Base-by-base conservation (phyloP, 805 yeast genomes). In the Saturnispora silvae region DNA sequence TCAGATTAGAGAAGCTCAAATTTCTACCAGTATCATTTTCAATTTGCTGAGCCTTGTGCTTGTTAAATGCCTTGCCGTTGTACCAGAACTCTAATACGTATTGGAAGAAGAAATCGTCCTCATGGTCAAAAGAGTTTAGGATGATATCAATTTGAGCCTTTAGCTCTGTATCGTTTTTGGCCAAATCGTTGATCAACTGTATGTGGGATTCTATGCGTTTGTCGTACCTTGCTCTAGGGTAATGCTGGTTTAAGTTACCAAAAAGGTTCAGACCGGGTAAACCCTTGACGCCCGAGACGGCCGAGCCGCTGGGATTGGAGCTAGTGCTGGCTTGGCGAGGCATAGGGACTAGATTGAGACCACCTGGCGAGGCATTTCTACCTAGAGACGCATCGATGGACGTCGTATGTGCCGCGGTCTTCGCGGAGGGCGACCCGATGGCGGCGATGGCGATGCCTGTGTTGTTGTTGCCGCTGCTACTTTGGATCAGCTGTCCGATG, bases 51-150 rank as follows among this genome's bases (percentile, higher is more conserved):
- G 50, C 47, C 23, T 50, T 50, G 41, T 41, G 42, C 31, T 54
- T 52, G 41, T 49, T 56, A 39, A 47, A 53, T 19, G 51, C 52
- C 42, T 53, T 56, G 7, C 56, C 56, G 38, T 50, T 50, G 6
- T 52, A 44, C 61, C 61, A 57, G 34, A 55, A 51, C 38, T 54
- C 57, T 11, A 57, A 44, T 3, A 57, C 61, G 31, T 56, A 57
- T 32, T 52, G 47, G 35, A 56, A 55, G 29, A 57, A 57, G 38
- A 42, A 48, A 41, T 55, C 60, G 42, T 57, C 61, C 29, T 54
- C 59, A 13, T 55, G 45, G 29, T 55, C 55, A 38, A 57, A 57
- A 3, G 57, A 52, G 22, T 46, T 44, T 20, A 57, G 34, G 11
- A 57, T 51, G 13, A 34, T 32, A 31, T 52, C 54, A 25, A 55